Base-by-base conservation (phyloP, 768 basidiomycete genomes). In the Suillus lakei region DNA sequence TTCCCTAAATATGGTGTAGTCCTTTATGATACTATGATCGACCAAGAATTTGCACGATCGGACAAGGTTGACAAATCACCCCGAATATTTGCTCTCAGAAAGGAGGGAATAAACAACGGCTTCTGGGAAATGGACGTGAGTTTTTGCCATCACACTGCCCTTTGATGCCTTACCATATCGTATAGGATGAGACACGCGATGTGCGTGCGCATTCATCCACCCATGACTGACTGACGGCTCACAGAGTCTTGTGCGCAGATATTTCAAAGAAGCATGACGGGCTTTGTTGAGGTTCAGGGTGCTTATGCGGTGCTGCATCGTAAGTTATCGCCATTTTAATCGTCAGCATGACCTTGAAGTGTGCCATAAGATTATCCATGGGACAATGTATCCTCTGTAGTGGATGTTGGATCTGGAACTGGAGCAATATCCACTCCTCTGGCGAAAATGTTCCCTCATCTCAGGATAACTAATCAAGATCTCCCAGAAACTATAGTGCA, bases 341-440 rank as follows among this genome's bases (percentile, higher is more conserved):
- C 18, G 30, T n/a, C 18, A 21, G 30, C 18, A 54, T 21, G 30
- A 54, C 10, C 21, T 1, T 34, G 13, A 48, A 48, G 46, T 1
- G 5, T 2, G n/a, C 5, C 46, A 13, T 48, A 23, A 48, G 46
- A 48, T 48, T 48, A 48, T 13, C 70, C 73, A 28, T 68, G 76
- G 78, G 51, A 68, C 66, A 67, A 64, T 59, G 66, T 71, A 30
- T 65, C 69, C 48, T 70, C 70, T 10, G 63, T 79, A 43, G 73
- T 75, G 9, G 76, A 77, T 58, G 68, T 77, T 34, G 76, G 76
- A 3, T 70, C 75, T 15, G 70, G 76, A 32, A 39, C 70, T 6
- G 76, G 76, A 8, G 68, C 70, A 4, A 63, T 77, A 13, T 74
- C 77, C 53, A 41, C 72, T 0, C 70, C 72, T 23, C 70, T 77